Base-by-base conservation (phyloP, 148 eudicot species). In the Camellia sinensis region DNA sequence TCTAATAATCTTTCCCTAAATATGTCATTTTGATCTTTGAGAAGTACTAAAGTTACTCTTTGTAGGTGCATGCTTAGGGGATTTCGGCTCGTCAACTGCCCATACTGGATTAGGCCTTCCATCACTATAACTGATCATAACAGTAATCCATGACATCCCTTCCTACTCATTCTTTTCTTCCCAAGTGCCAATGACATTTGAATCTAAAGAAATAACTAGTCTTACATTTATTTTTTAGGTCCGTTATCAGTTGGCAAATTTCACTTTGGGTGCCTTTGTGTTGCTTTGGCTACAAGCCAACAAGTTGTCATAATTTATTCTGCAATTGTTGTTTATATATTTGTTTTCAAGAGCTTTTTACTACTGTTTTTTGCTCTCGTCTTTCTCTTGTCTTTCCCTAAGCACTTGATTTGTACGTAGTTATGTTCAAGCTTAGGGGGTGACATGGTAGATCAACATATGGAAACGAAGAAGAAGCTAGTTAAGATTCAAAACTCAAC, bases 41-140 rank as follows among this genome's bases (percentile, higher is more conserved):
- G 70, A 75, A 69, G 57, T 76, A 76, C 80, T 83, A 73, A 86
- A 63, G 57, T 71, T 77, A 21, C 76, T 69, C 69, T 88, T 82
- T 57, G 67, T 88, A 95, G 99, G 95, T 95, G 97, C 87, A 93
- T 95, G 94, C 91, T 95, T 17, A 93, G 99, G 82, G 99, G 97
- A 78, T 95, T 93, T 81, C 90, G 97, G 79, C 91, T 95, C 71
- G 97, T 88, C 75, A 89, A 87, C 71, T 95, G 97, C 87, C 97
- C 99, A 41, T 93, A 89, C 71, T 95, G 99, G 99, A 87, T 95
- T 79, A 89, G 99, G 89, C 99, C 99, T 48, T 92, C 97, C 44
- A 93, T 95, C 72, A 88, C 97, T 56, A 89, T 95, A 73, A 93
- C 92, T 50, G 84, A 90, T 84, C 98, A 93, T 79, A 95, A 80